phyloP scores from a whole-genome alignment of 2,329 filamentous ascomycete species.

The Hansfordia pulvinata region DNA sequence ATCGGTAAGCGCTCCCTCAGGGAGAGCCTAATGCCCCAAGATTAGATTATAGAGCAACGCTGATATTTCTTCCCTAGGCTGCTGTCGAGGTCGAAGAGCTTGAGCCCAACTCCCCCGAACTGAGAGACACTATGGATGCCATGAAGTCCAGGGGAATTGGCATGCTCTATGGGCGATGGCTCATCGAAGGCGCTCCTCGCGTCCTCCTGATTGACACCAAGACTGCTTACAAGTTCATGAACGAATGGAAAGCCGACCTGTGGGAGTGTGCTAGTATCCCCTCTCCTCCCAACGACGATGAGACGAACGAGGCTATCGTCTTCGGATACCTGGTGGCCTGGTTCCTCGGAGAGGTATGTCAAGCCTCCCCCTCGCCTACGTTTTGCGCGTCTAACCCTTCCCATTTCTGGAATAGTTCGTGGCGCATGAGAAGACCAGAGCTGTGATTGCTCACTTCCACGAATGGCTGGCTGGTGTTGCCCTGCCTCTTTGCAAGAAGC shows the following conservation, averaged over 20 bases:
- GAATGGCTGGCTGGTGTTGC: slow-evolving; percentile 96
- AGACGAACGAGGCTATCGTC: slow-evolving; percentile 95
- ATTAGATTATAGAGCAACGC: neutral
- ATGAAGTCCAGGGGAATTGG: slow-evolving; percentile 89
- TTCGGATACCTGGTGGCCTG: slow-evolving; percentile 96
- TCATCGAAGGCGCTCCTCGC: slow-evolving; percentile 90
- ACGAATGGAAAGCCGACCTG: slow-evolving; percentile 95
- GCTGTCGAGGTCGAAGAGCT: slow-evolving; percentile 96
- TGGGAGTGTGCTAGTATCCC: slow-evolving; percentile 91
- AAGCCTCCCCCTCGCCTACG: neutral
- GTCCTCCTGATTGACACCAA: slow-evolving; percentile 92
- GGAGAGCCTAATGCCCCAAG: no score
- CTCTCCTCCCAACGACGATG: slow-evolving; percentile 79
- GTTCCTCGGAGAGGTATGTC: slow-evolving; percentile 86
- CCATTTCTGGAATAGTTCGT: slow-evolving; percentile 54
- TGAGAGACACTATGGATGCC: slow-evolving; percentile 71
- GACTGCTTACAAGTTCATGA: slow-evolving; percentile 77
- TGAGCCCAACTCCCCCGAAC: slow-evolving; percentile 65
- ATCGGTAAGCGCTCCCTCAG: slow-evolving; percentile 55
- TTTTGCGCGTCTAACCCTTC: slow-evolving; percentile 2
- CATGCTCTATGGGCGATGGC: slow-evolving; percentile 88
- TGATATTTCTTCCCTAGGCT: slow-evolving; percentile 38
- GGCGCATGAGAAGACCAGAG: slow-evolving; percentile 78
- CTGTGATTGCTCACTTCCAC: slow-evolving; percentile 96
- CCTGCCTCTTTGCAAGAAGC: slow-evolving; percentile 80